A percentile compares a stretch with the other conserved stretches of the same genome.
These are phyloP conservation scores for Vitis cinerea DNA, from an alignment of 164 flowering plant species.

Conservation along the genomic window DNA sequence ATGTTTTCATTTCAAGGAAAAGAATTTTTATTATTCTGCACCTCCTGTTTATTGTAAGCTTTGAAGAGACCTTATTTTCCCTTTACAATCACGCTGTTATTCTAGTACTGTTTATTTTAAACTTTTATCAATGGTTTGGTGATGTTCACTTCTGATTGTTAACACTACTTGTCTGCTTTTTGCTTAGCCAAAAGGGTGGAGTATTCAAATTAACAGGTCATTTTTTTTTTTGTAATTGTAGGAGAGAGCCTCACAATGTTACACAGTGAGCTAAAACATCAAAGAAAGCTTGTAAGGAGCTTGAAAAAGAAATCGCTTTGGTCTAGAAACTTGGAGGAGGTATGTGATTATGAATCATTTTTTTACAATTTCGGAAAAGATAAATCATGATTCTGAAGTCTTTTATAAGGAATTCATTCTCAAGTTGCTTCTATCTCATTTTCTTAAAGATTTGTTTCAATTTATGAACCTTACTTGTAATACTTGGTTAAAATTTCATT, in stretches of 20 bases:
- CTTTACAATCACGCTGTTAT: too few relatives aligned
- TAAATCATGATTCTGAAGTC: not conserved
- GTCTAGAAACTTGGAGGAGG: constrained; percentile 74
- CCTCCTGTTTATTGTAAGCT: too few relatives aligned
- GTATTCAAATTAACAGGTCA: constrained; percentile 1
- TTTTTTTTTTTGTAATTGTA: constrained; percentile 30
- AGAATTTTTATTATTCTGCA: too few relatives aligned
- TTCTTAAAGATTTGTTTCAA: not conserved
- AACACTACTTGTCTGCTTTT: not conserved
- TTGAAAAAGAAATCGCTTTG: constrained; percentile 81
- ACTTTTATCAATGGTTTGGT: not conserved
- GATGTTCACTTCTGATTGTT: not conserved
- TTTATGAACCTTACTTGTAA: not conserved
- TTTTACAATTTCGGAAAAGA: not conserved
- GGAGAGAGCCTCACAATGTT: constrained; percentile 60
- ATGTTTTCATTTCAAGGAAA: too few relatives aligned
- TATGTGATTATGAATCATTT: constrained; percentile 20
- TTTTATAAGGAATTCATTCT: not conserved
- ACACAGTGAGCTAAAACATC: constrained; percentile 65
- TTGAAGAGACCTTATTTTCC: too few relatives aligned
- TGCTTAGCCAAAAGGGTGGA: not conserved
- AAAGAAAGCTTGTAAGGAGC: constrained; percentile 65
- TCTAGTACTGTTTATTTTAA: too few relatives aligned
- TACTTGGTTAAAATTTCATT: not conserved
- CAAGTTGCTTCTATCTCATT: not conserved